phyloP scores from a whole-genome alignment of 495 filamentous ascomycete genomes.

The Hypoxylon trugodes region DNA sequence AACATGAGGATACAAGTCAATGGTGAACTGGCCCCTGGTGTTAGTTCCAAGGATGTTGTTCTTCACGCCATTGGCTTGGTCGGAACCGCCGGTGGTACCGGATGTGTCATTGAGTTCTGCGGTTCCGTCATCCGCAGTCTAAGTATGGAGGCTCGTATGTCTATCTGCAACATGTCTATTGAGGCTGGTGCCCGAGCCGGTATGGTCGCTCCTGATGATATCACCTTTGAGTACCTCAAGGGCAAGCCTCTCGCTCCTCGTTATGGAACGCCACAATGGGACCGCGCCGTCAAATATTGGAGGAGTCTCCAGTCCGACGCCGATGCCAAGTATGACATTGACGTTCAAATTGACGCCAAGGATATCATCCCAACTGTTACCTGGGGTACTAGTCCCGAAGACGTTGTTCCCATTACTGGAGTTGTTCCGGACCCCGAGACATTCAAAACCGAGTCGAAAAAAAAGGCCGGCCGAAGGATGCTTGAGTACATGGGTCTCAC shows the following conservation, averaged over 20 bases:
- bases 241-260: slow-evolving; percentile 87
- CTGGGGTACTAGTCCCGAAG: slow-evolving; percentile 97
- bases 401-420: slow-evolving; percentile 92
- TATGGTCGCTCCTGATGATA: slow-evolving; percentile 95
- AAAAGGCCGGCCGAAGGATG: slow-evolving; percentile 77
- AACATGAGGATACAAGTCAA: slow-evolving; percentile 98
- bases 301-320: slow-evolving; percentile 82
- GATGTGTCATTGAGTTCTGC: slow-evolving; percentile 95
- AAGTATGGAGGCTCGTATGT: slow-evolving; percentile 98
- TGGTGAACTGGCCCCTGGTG: slow-evolving; percentile 86
- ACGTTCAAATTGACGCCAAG: slow-evolving; percentile 86
- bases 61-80: slow-evolving; percentile 94
- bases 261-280: slow-evolving; percentile 85
- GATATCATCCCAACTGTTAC: slow-evolving; percentile 94
- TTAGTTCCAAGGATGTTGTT: slow-evolving; percentile 95
- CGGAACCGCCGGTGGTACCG: slow-evolving; percentile 93
- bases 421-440: slow-evolving; percentile 88
- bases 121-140: slow-evolving; percentile 88
- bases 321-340: slow-evolving; percentile 84
- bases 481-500: slow-evolving; percentile 96
- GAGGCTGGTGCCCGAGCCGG: slow-evolving; percentile 95
- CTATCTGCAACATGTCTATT: slow-evolving; percentile 99
- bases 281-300: slow-evolving; percentile 90
- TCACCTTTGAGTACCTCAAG: slow-evolving; percentile 94
- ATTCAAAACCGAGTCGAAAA: slow-evolving; percentile 79